phyloP scores from a whole-genome alignment of 768 basidiomycete species.

The Lactarius trivialis region DNA sequence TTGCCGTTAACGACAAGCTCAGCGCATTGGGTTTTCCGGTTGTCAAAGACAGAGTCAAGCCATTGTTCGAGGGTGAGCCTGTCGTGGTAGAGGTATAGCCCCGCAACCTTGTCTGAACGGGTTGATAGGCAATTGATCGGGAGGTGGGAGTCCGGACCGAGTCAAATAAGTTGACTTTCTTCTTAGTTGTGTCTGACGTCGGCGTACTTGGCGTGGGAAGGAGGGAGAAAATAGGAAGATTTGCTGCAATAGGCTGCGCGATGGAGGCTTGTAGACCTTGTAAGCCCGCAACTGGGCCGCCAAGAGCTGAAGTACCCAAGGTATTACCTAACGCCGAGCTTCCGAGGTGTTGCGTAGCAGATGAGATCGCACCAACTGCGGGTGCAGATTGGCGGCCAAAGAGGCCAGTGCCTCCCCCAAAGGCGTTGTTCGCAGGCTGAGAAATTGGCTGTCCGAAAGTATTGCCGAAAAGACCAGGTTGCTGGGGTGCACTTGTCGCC shows the following conservation, averaged over 20 bases:
- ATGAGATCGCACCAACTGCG: not conserved
- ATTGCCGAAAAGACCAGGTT: slow-evolving; percentile 33
- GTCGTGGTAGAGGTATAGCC: slow-evolving; percentile 53
- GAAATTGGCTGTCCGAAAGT: slow-evolving; percentile 39
- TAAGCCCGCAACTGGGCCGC: slow-evolving; percentile 32
- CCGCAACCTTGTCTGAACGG: slow-evolving; percentile 57
- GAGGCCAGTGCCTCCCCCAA: slow-evolving; percentile 26
- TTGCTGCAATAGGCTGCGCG: slow-evolving; percentile 72
- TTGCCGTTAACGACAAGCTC: slow-evolving; percentile 42
- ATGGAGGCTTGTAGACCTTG: slow-evolving; percentile 80
- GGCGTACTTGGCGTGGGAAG: slow-evolving; percentile 63
- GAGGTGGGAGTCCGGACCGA: slow-evolving; percentile 65
- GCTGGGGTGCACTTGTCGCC: slow-evolving; percentile 1
- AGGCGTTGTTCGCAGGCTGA: slow-evolving; percentile 27
- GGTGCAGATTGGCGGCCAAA: slow-evolving; percentile 22
- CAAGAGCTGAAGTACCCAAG: slow-evolving; percentile 40
- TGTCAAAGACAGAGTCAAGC: slow-evolving; percentile 36
- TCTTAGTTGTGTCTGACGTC: slow-evolving; percentile 59
- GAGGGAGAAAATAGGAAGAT: slow-evolving; percentile 68
- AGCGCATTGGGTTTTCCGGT: slow-evolving; percentile 52
- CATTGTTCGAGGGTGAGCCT: slow-evolving; percentile 32
- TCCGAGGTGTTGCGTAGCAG: slow-evolving; percentile 11
- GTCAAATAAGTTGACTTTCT: slow-evolving; percentile 75
- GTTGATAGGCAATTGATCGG: slow-evolving; percentile 59
- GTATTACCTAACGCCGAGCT: slow-evolving; percentile 46